A percentile compares a stretch with the other conserved stretches of the same genome.
phyloP scores from a whole-genome alignment of 441 rosid species.

The Codiaeum variegatum region DNA sequence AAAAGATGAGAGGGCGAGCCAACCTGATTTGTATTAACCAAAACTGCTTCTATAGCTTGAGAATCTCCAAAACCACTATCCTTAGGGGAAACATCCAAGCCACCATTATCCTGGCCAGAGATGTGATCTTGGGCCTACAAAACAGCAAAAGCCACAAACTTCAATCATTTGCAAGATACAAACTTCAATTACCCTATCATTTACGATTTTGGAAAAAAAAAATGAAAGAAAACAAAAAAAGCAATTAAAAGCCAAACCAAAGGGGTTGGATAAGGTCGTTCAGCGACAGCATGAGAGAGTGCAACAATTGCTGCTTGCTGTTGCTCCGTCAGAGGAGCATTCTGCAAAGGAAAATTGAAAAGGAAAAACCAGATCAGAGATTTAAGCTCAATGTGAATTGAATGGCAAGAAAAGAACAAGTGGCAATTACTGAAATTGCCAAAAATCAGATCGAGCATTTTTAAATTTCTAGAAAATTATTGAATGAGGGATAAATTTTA shows the following conservation, averaged over 20 bases:
- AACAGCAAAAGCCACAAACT: background rate
- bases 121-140: conserved; percentile 56
- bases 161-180: background rate
- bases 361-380: background rate
- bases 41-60: conserved; percentile 70
- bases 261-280: conserved; percentile 75
- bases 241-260: conserved; percentile 39
- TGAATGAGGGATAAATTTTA: background rate
- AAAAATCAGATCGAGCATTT: conserved; percentile 12
- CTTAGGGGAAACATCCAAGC: conserved; percentile 49
- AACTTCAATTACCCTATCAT: background rate
- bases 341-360: conserved; percentile 35
- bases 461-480: background rate
- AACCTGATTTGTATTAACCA: conserved; percentile 87
- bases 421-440: background rate
- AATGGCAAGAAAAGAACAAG: background rate
- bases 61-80: conserved; percentile 50
- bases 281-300: conserved; percentile 68
- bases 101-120: conserved; percentile 54
- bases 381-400: background rate
- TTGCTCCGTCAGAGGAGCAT: conserved; percentile 82
- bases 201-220: no score
- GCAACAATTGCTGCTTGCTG: conserved; percentile 71
- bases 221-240: background rate
- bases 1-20: conserved; percentile 9